Base-by-base conservation (phyloP, 306 rosid genomes). In the Alnus rubra region DNA sequence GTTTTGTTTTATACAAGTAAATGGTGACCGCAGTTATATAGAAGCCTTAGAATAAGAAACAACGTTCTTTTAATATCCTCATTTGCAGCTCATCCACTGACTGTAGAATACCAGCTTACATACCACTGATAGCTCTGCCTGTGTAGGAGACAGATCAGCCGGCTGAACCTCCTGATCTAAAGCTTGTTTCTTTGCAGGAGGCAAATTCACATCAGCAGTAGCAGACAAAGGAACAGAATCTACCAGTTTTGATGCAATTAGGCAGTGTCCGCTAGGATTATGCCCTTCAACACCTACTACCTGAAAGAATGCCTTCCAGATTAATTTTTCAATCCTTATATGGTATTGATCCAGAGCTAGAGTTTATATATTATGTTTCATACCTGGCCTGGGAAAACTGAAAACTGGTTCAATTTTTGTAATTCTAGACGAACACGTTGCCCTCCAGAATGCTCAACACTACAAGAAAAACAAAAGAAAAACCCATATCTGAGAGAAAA, bases 361-460 rank as follows among this genome's bases (percentile, higher is more conserved):
- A 71, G 69, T 78, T 50, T 71, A 39, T 9, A 52, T 69, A 51
- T 79, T 68, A 50, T 54, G 18, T 78, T 75, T 59, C 83, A 65
- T 75, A 94, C 99, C 98, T 95, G 99, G 84, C 98, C 99, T 18
- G 98, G 99, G 76, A 95, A 95, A 82, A 93, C 81, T 78, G 99
- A 95, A 91, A 76, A 93, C 28, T 89, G 89, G 82, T 86, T 86
- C 85, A 91, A 71, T 48, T 76, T 79, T 75, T 88, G 93, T 76
- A 95, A 88, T 74, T 95, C 99, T 58, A 95, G 80, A 78, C 97
- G 99, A 81, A 95, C 90, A 62, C 87, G 86, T 83, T 93, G 96
- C 67, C 99, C 99, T 82, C 96, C 97, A 76, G 96, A 92, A 84
- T 86, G 92, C 74, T 90, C 96, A 64, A 85, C 78, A 69, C 99